Conservation (phyloP, 768 basidiomycete species). For the Auricularia sp. region DNA sequence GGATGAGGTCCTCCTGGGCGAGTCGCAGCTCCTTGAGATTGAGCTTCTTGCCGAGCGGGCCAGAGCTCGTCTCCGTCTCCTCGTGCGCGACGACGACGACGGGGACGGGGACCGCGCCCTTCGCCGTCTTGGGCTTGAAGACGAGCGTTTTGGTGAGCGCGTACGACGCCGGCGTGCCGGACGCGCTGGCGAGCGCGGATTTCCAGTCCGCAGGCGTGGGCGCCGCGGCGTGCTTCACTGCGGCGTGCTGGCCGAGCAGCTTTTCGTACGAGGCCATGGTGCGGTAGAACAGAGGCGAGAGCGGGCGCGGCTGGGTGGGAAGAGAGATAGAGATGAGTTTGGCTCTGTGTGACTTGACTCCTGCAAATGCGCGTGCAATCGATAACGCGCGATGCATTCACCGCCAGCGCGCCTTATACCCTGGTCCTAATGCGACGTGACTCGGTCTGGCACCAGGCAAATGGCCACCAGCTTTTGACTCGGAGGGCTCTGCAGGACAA, state of each 20-base stretch:
- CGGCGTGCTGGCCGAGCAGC: constrained; percentile 10
- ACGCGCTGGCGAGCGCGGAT: constrained; percentile 46
- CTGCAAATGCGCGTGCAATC: background rate
- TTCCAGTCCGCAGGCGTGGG: constrained; percentile 71
- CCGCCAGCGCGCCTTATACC: background rate
- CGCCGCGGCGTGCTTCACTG: constrained; percentile 48
- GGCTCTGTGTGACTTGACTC: background rate
- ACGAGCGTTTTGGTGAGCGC: constrained; percentile 81
- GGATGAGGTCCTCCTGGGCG: constrained; percentile 76
- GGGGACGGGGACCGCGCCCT: constrained; percentile 71
- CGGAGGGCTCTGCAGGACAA: no score
- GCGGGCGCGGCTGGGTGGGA: background rate
- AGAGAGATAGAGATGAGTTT: background rate
- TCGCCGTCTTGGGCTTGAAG: constrained; percentile 96
- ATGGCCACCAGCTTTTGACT: no score
- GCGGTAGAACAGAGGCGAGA: background rate
- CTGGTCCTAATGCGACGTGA: background rate
- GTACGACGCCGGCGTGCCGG: constrained; percentile 38
- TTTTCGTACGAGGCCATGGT: background rate
- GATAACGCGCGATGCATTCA: background rate
- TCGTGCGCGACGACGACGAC: constrained; percentile 82
- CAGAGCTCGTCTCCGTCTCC: constrained; percentile 71
- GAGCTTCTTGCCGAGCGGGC: constrained; percentile 65
- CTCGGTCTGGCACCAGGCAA: background rate
- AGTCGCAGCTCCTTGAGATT: constrained; percentile 80